Evolutionary conservation across 139 green algal species (phyloP), one percentile per base, ranked within the genome.

Genomic region (Chlamydomonas sphaeroides): DNA sequence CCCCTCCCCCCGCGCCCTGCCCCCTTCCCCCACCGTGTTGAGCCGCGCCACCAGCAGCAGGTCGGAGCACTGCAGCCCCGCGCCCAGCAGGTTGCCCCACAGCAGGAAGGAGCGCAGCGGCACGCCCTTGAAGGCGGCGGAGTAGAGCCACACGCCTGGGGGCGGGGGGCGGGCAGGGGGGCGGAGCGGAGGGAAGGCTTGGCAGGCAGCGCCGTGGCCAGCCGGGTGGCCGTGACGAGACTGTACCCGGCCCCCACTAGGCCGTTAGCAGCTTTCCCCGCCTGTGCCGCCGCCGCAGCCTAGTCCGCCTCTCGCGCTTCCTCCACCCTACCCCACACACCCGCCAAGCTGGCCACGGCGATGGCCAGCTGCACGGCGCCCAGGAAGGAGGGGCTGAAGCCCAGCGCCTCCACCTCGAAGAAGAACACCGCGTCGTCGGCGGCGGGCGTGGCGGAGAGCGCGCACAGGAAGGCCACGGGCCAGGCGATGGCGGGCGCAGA

Each of bases 81-180:
- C 90, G 15, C 92, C 93, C 1, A 92, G 39, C 0, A 96, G 26
- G 1, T 90, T 87, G 2, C 87, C 90, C 87, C 90, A 95, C 28
- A 93, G 56, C 63, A 86, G 63, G 36, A 86, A 65, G 15, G 42
- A 62, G 36, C 68, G 68, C 67, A 88, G 63, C 49, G 77, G 76
- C 68, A 85, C 59, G 41, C 7, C 10, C 76, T 98, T 97, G 35
- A 98, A 84, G 63, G 79, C 91, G 33, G 91, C 93, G 88, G 96
- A 96, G 83, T 93, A 92, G 4, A 80, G 90, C n/a, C 67, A 51
- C 42, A 97, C 93, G 28, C 94, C 94, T 63, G 48, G 33, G 17
- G 63, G 63, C 0, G 33, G 33, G 7, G 59, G 59, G 59, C 11
- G 59, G 0, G 25, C 28, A 66, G 59, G 30, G 15, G 30, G 28